Evolutionary conservation across 225 moss, liverwort and hornwort genomes (phyloP).

Genomic region (Thuidium tamariscinum): DNA sequence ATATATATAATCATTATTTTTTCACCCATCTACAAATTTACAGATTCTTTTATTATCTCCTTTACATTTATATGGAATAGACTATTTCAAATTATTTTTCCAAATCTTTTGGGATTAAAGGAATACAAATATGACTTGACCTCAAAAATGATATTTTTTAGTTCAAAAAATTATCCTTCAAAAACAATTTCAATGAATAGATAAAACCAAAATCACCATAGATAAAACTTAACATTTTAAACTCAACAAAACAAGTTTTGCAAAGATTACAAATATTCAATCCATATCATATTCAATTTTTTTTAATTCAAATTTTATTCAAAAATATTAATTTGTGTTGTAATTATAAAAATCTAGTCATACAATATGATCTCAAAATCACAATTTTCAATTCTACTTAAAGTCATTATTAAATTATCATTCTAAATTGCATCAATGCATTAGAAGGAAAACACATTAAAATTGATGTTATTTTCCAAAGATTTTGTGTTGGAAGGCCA

Average conservation of each 20-base stretch:
- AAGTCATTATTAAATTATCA: too few species aligned
- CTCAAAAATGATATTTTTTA: neutral
- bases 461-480: too few species aligned
- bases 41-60: neutral
- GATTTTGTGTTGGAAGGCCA: too few species aligned
- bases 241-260: neutral
- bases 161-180: rapidly evolving
- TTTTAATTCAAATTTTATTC: too few species aligned
- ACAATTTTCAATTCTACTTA: too few species aligned
- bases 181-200: neutral
- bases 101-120: rapidly evolving
- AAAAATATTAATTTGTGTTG: neutral
- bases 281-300: neutral
- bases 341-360: neutral
- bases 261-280: neutral
- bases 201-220: neutral
- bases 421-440: too few species aligned
- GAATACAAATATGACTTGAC: neutral
- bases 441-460: too few species aligned
- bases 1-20: neutral
- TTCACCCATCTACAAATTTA: neutral
- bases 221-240: neutral
- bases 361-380: rapidly evolving
- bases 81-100: neutral
- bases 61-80: rapidly evolving